Evolutionary conservation across 176 grass and related monocot species (phyloP).

Genomic region (Cenchrus purpureus): DNA sequence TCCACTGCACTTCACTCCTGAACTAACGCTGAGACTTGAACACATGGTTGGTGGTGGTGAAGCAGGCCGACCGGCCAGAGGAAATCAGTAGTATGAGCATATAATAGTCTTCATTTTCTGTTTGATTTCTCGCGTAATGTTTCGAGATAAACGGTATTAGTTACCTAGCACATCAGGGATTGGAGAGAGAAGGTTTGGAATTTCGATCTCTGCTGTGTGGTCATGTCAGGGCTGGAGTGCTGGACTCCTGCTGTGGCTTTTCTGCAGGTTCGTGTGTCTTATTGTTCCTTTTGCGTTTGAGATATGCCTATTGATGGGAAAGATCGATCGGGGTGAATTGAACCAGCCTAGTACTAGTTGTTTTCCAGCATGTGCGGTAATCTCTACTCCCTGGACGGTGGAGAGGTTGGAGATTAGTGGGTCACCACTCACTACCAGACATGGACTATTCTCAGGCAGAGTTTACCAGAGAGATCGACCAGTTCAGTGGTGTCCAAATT

Average conservation of each 20-base stretch:
- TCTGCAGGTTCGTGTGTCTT: not conserved
- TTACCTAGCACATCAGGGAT: conserved; percentile 31
- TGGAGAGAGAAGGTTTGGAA: not conserved
- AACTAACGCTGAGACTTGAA: too few relatives aligned
- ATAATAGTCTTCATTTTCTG: not conserved
- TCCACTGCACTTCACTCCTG: conserved; percentile 9
- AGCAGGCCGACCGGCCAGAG: not conserved
- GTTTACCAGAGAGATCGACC: too few relatives aligned
- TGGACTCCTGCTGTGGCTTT: not conserved
- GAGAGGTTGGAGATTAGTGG: not conserved
- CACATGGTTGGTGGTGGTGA: conserved; percentile 30
- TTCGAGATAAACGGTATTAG: not conserved
- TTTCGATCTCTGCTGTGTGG: conserved; percentile 4
- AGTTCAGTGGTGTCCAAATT: not conserved
- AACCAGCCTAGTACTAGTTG: too few relatives aligned
- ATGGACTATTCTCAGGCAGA: not conserved
- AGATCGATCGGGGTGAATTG: not conserved
- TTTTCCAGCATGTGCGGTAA: conserved; percentile 12
- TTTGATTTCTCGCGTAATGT: not conserved
- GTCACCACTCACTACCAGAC: not conserved
- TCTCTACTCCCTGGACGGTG: not conserved
- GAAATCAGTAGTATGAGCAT: not conserved
- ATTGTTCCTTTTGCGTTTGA: not conserved
- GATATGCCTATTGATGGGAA: conserved; percentile 19
- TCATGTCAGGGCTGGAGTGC: conserved; percentile 30